Conservation (phyloP, 352 stramenopile genomes). For the Globisporangium rhizosaccharum region DNA sequence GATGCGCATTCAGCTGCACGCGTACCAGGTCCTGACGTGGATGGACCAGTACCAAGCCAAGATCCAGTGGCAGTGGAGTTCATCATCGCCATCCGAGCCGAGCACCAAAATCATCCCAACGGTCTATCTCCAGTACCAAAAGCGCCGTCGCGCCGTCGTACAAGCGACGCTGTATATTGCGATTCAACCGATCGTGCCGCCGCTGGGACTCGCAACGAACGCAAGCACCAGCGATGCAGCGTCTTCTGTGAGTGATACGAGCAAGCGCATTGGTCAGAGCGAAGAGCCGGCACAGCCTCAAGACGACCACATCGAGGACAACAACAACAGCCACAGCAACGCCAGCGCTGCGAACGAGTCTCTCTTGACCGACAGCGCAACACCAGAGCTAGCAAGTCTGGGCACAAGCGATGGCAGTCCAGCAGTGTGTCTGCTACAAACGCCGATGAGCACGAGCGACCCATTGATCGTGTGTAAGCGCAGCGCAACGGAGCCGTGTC, state of each 20-base stretch:
- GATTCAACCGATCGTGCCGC: slow-evolving; percentile 10
- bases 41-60: slow-evolving; percentile 57
- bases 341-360: not conserved
- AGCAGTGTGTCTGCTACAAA: not conserved
- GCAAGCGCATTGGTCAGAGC: not conserved
- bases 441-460: slow-evolving; percentile 11
- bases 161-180: slow-evolving; percentile 7
- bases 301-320: not conserved
- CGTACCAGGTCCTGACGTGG: slow-evolving; percentile 57
- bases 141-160: slow-evolving; percentile 19
- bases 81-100: not conserved
- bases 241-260: not conserved
- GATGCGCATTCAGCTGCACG: slow-evolving; percentile 44
- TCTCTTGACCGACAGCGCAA: not conserved
- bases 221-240: not conserved
- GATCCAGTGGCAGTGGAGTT: slow-evolving; percentile 36
- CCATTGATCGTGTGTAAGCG: slow-evolving; percentile 28
- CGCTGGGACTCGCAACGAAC: not conserved
- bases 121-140: slow-evolving; percentile 66
- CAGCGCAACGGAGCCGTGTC: slow-evolving; percentile 30
- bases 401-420: not conserved
- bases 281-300: not conserved
- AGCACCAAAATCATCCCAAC: slow-evolving; percentile 24
- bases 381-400: not conserved
- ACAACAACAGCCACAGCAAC: not conserved